Conservation (phyloP, 169 alveolate species). For the Babesia ovata region DNA sequence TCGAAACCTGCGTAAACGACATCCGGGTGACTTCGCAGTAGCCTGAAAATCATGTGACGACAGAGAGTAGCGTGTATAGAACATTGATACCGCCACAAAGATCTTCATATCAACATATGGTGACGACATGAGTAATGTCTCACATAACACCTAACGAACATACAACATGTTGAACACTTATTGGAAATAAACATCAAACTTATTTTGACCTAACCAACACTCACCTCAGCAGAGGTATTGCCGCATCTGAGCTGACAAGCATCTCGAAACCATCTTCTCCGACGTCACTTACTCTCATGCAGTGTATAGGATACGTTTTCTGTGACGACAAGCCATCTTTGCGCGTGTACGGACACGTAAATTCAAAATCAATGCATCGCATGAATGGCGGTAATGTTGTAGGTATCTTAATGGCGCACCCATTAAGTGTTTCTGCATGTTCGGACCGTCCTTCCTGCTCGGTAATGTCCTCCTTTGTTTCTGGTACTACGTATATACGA, state of each 20-base stretch:
- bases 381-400: constrained; percentile 20
- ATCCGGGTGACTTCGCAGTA: constrained; percentile 37
- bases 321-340: background rate
- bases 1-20: constrained; percentile 71
- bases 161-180: background rate
- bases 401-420: background rate
- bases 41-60: constrained; percentile 2
- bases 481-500: background rate
- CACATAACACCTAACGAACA: background rate
- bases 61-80: no score
- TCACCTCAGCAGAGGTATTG: constrained; percentile 35
- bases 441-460: background rate
- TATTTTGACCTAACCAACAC: background rate
- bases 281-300: constrained; percentile 70
- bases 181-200: background rate
- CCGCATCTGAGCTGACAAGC: constrained; percentile 53
- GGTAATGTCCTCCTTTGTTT: background rate
- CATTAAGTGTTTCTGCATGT: background rate
- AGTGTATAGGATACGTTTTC: constrained; percentile 40
- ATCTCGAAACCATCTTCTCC: constrained; percentile 80
- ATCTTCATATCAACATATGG: background rate
- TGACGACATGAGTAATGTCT: background rate
- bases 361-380: constrained; percentile 16
- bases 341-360: background rate
- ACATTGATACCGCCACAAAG: no score